Evolutionary conservation across 257 asterid species (phyloP).

Genomic region (Forsythia suspensa): DNA sequence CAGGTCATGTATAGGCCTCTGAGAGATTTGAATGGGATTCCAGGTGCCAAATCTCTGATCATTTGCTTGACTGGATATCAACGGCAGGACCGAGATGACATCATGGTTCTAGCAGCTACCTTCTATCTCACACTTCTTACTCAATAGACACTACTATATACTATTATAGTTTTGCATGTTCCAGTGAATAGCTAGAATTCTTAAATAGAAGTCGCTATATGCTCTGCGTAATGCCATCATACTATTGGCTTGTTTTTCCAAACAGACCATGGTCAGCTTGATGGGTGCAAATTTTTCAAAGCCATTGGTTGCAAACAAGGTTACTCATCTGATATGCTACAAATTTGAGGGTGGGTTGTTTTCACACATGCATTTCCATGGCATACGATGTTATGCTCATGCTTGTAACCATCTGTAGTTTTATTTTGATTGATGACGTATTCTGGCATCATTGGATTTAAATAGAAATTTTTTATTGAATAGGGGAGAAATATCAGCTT

Average conservation of each 20-base stretch:
- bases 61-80: slow-evolving; percentile 92
- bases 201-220: not conserved
- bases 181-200: not conserved
- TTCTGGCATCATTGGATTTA: not conserved
- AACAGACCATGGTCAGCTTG: slow-evolving; percentile 81
- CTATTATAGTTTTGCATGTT: not conserved
- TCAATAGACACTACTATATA: slow-evolving; percentile 1
- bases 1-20: slow-evolving; percentile 80
- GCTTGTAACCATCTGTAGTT: not conserved
- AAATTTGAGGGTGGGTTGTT: slow-evolving; percentile 75
- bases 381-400: slow-evolving; percentile 2
- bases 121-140: slow-evolving; percentile 18
- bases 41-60: slow-evolving; percentile 68
- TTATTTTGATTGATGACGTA: slow-evolving; percentile 10
- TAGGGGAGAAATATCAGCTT: slow-evolving; percentile 89
- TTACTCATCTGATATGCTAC: slow-evolving; percentile 97
- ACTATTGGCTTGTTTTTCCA: slow-evolving; percentile 20
- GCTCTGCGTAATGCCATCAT: slow-evolving; percentile 11
- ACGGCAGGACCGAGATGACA: slow-evolving; percentile 71
- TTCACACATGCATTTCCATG: slow-evolving; percentile 9
- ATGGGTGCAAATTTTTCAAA: slow-evolving; percentile 92
- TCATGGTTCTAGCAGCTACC: slow-evolving; percentile 59
- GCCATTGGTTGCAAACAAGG: slow-evolving; percentile 73
- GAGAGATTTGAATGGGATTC: slow-evolving; percentile 75
- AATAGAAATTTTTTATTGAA: slow-evolving; percentile 17